Base-by-base conservation (phyloP, 2,329 filamentous ascomycete genomes). In the Clarireedia paspali region DNA sequence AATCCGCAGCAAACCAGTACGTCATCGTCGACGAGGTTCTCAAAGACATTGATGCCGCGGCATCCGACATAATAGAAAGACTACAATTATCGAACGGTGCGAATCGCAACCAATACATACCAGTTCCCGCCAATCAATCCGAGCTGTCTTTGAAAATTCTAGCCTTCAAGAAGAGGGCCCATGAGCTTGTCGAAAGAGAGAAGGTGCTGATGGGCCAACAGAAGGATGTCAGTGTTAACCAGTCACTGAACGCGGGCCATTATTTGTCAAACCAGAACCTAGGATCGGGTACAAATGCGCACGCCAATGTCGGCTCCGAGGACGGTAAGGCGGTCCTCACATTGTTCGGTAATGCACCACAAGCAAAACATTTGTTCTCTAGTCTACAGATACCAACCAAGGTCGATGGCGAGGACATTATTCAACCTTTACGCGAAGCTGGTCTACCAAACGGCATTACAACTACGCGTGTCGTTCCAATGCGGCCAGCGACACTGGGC, bases 281-380 rank as follows among this genome's bases (percentile, higher is more conserved):
- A 23, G 59, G 60, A 4, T 42, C 58, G 10, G 63, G 57, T 50
- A 50, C 57, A 26, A 47, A 59, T 36, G 64, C 61, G 60, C 50
- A 65, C 64, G 56, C 71, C 68, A 62, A 70, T 68, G 56, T 69
- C 68, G 60, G 62, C 24, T 68, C 74, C 20, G 67, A 75, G 62
- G 70, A 79, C 61, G 71, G 79, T 55, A 78, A 75, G 59, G 74
- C 83, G 15, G 85, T 92, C 5, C 75, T 96, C 57, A 92, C 89
- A 0, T 75, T 95, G 1, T 85, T 84, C 62, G 90, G 89, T 54
- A 87, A 84, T 62, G 87, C 87, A 42, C 83, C 85, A 1, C 83
- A 84, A 47, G 80, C 88, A 38, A 86, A 84, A 63, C 88, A 92
- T 58, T 75, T 96, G 4, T 96, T 94, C 69, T 95, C 92, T 4